These are phyloP conservation scores for Penicillium coprophilum DNA, from an alignment of 495 filamentous ascomycete species.

Conservation along the genomic window DNA sequence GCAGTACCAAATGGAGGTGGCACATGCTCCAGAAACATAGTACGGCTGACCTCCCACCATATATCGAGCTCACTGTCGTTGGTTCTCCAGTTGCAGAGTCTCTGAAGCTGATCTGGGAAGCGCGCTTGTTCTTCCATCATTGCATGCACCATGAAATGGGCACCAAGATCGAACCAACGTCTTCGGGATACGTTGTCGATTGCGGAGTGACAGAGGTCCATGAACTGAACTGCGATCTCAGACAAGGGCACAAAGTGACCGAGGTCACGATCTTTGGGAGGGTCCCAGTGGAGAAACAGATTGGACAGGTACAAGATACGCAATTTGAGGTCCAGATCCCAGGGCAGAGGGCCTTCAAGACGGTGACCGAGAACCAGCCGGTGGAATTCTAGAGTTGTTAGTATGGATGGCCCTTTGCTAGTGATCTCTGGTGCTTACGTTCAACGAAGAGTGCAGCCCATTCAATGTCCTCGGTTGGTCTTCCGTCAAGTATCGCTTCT, in stretches of 20 bases:
- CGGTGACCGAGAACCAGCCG: background rate
- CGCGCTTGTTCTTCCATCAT: constrained; percentile 44
- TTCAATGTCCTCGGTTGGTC: background rate
- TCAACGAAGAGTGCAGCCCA: constrained; percentile 26
- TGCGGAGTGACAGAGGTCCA: constrained; percentile 46
- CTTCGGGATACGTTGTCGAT: constrained; percentile 19
- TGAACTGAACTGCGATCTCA: constrained; percentile 47
- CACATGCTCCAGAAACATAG: constrained; percentile 16
- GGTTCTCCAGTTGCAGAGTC: constrained; percentile 32
- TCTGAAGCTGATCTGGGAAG: constrained; percentile 23
- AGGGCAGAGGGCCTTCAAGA: constrained; percentile 11
- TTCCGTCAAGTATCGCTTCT: background rate
- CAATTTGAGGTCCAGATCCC: constrained; percentile 33
- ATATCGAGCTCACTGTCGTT: constrained; percentile 1
- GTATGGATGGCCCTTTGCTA: background rate
- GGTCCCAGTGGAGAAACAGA: constrained; percentile 13
- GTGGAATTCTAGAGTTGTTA: constrained; percentile 3
- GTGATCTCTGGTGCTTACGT: constrained; percentile 19
- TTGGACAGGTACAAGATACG: constrained; percentile 24
- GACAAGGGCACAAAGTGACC: constrained; percentile 27
- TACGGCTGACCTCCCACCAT: constrained; percentile 17
- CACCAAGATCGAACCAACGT: constrained; percentile 47
- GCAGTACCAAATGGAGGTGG: constrained; percentile 14
- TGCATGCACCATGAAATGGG: constrained; percentile 52
- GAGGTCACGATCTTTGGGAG: background rate